Conservation (phyloP, 768 basidiomycete species). For the Rhizopogon vinicolor region DNA sequence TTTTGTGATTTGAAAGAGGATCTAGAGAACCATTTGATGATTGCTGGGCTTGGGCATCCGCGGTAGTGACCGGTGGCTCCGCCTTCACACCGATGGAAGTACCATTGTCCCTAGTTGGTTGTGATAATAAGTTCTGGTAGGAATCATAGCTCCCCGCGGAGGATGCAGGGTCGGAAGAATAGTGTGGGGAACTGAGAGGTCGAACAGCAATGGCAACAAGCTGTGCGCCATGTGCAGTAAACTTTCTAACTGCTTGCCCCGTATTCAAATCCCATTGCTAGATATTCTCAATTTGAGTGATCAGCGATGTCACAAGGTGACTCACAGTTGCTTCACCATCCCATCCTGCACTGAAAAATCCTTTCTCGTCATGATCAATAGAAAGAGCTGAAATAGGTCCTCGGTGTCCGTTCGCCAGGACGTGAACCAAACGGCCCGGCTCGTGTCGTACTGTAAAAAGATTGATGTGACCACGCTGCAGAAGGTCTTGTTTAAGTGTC, state of each 20-base stretch:
- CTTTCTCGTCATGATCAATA: conserved; percentile 77
- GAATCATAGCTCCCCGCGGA: conserved; percentile 22
- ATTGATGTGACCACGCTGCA: conserved; percentile 84
- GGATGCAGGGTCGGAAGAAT: conserved; percentile 20
- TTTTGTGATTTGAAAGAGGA: conserved; percentile 16
- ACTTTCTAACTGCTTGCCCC: conserved; percentile 72
- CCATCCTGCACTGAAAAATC: conserved; percentile 91
- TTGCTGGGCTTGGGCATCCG: conserved; percentile 9
- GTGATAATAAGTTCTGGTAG: background rate
- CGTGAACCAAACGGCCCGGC: conserved; percentile 73
- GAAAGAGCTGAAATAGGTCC: conserved; percentile 84
- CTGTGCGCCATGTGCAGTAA: conserved; percentile 80
- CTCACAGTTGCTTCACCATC: conserved; percentile 84
- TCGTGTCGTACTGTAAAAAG: conserved; percentile 92
- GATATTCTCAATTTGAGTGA: conserved; percentile 5
- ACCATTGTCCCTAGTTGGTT: conserved; percentile 10
- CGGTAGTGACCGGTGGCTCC: conserved; percentile 16
- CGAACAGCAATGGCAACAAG: conserved; percentile 77
- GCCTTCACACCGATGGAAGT: conserved; percentile 14
- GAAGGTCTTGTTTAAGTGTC: conserved; percentile 9
- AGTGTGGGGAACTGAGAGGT: conserved; percentile 45
- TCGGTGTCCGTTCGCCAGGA: conserved; percentile 64
- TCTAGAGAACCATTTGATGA: conserved; percentile 18
- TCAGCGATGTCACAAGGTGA: conserved; percentile 8
- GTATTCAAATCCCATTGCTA: conserved; percentile 99